A percentile compares a stretch with the other conserved stretches of the same genome.
These are phyloP conservation scores for Aspergillus awamori DNA, from an alignment of 2,329 filamentous ascomycete species.

Conservation along the genomic window DNA sequence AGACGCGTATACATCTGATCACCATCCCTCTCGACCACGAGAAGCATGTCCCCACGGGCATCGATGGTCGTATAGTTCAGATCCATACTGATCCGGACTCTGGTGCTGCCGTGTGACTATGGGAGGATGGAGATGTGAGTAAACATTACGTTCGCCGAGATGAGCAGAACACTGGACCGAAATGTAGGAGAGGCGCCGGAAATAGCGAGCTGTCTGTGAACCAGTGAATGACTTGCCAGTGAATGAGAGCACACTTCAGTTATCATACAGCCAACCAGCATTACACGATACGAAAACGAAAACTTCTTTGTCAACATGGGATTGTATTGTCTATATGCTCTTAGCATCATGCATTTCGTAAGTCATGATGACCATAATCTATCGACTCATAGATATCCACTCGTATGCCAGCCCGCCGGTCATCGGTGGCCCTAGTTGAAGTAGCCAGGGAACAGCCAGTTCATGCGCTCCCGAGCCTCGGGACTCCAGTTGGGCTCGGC, in stretches of 20 bases:
- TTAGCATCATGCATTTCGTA: background rate
- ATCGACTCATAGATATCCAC: background rate
- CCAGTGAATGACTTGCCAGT: background rate
- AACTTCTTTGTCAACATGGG: background rate
- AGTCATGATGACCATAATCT: background rate
- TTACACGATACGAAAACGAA: background rate
- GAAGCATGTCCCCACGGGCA: constrained; percentile 10
- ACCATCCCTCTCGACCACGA: background rate
- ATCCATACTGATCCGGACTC: background rate
- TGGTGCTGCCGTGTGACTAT: background rate
- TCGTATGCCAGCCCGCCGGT: background rate
- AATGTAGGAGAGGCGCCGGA: too few relatives aligned
- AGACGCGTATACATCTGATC: background rate
- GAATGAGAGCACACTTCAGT: background rate
- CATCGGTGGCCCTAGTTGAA: constrained; percentile 48
- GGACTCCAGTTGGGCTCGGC: constrained; percentile 72
- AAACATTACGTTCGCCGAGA: background rate
- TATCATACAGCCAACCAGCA: background rate
- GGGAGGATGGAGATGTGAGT: background rate
- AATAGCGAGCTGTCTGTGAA: too few relatives aligned
- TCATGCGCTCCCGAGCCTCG: constrained; percentile 76
- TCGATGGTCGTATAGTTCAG: constrained; percentile 3
- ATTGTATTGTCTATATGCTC: background rate
- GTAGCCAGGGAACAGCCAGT: constrained; percentile 86
- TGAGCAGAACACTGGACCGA: background rate